These are phyloP conservation scores for Marsdenia floribunda DNA, from an alignment of 257 asterid species.

Conservation along the genomic window DNA sequence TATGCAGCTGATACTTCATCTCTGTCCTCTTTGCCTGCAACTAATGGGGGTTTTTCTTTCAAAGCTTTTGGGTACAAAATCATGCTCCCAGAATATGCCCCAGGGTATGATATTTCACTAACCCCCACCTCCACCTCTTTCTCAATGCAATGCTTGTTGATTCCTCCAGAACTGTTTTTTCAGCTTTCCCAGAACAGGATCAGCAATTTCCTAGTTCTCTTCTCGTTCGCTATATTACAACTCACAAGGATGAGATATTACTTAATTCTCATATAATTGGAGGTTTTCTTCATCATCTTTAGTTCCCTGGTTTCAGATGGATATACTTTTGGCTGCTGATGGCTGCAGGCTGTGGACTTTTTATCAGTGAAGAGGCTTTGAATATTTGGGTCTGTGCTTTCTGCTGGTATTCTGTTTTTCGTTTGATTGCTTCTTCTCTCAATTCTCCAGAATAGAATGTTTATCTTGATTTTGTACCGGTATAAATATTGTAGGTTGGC, in stretches of 20 bases:
- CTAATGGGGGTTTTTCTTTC: constrained; percentile 54
- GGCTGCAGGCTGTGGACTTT: constrained; percentile 89
- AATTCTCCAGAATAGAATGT: constrained; percentile 8
- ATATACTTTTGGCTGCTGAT: constrained; percentile 85
- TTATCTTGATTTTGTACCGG: background rate
- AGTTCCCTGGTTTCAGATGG: constrained; percentile 58
- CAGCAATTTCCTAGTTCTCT: background rate
- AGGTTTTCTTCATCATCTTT: background rate
- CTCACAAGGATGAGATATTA: background rate
- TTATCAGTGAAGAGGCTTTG: constrained; percentile 86
- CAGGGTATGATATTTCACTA: constrained; percentile 43
- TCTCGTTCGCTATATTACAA: background rate
- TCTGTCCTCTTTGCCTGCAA: constrained; percentile 34
- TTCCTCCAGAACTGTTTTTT: constrained; percentile 3
- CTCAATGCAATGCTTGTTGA: background rate
- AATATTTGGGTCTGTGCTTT: constrained; percentile 74
- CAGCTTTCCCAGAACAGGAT: constrained; percentile 4
- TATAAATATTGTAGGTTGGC: constrained; percentile 66
- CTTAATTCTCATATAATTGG: background rate
- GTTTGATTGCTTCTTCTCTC: constrained; percentile 12
- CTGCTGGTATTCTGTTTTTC: constrained; percentile 33
- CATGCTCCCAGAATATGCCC: constrained; percentile 73
- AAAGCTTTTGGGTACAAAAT: constrained; percentile 66
- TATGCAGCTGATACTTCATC: constrained; percentile 36
- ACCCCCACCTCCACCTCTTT: background rate